Evolutionary conservation across 805 yeast genomes (phyloP), one percentile per base, ranked within the genome.

Genomic region (Saccharomycopsis babjevae): DNA sequence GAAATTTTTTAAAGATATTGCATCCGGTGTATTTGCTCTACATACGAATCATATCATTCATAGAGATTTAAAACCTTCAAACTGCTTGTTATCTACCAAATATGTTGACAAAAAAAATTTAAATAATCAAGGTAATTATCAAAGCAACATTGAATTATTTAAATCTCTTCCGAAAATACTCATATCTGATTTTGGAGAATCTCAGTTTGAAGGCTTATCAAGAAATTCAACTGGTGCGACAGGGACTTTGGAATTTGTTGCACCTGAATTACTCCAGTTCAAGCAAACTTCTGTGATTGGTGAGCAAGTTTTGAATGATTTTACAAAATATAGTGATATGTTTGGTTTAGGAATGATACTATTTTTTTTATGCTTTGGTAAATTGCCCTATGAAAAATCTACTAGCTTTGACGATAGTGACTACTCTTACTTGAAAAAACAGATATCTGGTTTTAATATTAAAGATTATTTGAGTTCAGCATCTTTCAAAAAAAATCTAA

Each of bases 111-210:
- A 62, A 20, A 67, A 62, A 3, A 66, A 68, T 28, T 69, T 67
- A 25, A 62, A 61, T 13, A 28, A 58, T 4, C 55, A 57, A 42
- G 30, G 18, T 10, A 50, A 52, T n/a, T 58, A 59, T 28, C 30
- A 43, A 15, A 28, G 52, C 25, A 46, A 22, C 11, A 11, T 46
- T 46, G 32, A 46, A 13, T 5, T 22, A 25, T 59, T 30, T 28
- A 25, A 20, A 5, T 62, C 64, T 30, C 74, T 85, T 13, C 96
- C 96, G 0, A 80, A 78, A n/a, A 81, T 89, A 1, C 76, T 89
- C 15, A 92, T 91, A 13, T 85, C 96, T 54, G 97, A 91, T 73
- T 87, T 91, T 70, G 97, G 97, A 3, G 97, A 91, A 70, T 88
- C 94, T 6, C 88, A 87, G 65, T 76, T 87, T 64, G 85, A 85